These are phyloP conservation scores for Alternaria conjuncta DNA, from an alignment of 2,329 filamentous ascomycete genomes.

Conservation along the genomic window DNA sequence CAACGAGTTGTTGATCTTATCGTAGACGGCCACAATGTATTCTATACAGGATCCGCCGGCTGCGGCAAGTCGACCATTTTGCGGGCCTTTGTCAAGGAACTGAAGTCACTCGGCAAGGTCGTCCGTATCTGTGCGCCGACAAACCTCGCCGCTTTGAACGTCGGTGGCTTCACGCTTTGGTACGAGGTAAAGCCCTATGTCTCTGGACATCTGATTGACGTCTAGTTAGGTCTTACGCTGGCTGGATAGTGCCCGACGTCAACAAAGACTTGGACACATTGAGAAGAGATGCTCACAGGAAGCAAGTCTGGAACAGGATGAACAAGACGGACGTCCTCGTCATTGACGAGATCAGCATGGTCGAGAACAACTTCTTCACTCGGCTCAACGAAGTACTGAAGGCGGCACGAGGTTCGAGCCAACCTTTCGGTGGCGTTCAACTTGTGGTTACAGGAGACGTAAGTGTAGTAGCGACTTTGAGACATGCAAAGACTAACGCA, in stretches of 20 bases:
- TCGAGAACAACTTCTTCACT: slow-evolving; percentile 62
- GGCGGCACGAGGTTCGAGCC: slow-evolving; percentile 12
- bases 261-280: slow-evolving; percentile 52
- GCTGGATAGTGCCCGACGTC: slow-evolving; percentile 59
- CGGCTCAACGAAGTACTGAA: slow-evolving; percentile 58
- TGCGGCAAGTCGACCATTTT: slow-evolving; percentile 65
- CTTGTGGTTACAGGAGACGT: slow-evolving; percentile 63
- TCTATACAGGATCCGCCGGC: slow-evolving; percentile 69
- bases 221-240: slow-evolving; percentile 53
- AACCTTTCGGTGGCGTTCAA: slow-evolving; percentile 58
- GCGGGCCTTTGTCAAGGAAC: slow-evolving; percentile 53
- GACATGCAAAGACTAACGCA: background rate
- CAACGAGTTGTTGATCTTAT: slow-evolving; percentile 59
- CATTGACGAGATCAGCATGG: slow-evolving; percentile 72
- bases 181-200: background rate
- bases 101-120: slow-evolving; percentile 41
- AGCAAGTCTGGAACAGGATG: slow-evolving; percentile 44
- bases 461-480: background rate
- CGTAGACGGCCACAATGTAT: slow-evolving; percentile 62
- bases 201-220: background rate
- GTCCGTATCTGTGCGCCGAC: slow-evolving; percentile 66
- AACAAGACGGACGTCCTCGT: slow-evolving; percentile 61
- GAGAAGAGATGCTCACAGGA: slow-evolving; percentile 39
- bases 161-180: slow-evolving; percentile 62
- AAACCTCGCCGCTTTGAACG: slow-evolving; percentile 63